Conservation (phyloP, 1,284 basidiomycete species). For the Cutaneotrichosporon cyanovorans region DNA sequence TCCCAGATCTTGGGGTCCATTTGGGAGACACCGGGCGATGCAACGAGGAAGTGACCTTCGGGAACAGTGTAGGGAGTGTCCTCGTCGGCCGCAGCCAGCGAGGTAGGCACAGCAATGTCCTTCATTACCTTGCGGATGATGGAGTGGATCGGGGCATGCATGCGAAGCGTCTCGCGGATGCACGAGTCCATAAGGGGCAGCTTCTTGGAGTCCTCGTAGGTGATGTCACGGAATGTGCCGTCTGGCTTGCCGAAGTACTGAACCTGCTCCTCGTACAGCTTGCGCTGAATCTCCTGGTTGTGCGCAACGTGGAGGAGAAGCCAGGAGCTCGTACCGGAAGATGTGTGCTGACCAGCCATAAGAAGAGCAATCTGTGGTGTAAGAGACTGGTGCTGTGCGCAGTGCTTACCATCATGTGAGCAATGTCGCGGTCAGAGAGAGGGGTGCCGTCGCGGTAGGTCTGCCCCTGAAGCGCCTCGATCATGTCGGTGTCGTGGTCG, state of each 20-base stretch:
- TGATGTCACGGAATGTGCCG: conserved; percentile 69
- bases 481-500: conserved; percentile 82
- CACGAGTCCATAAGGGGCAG: conserved; percentile 80
- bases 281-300: conserved; percentile 67
- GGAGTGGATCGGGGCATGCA: conserved; percentile 83
- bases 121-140: conserved; percentile 74
- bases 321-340: conserved; percentile 87
- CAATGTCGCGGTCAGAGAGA: conserved; percentile 82
- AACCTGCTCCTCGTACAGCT: conserved; percentile 82
- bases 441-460: conserved; percentile 75
- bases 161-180: conserved; percentile 85
- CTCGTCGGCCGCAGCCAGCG: conserved; percentile 70
- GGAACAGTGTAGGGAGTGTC: conserved; percentile 70
- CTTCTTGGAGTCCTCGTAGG: conserved; percentile 77
- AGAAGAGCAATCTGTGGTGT: conserved; percentile 56
- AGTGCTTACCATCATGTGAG: conserved; percentile 39
- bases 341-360: conserved; percentile 98
- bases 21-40: conserved; percentile 81
- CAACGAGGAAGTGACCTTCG: conserved; percentile 83
- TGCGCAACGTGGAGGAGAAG: conserved; percentile 82
- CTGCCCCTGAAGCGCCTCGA: conserved; percentile 76
- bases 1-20: conserved; percentile 81
- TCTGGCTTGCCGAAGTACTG: conserved; percentile 71
- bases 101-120: conserved; percentile 73
- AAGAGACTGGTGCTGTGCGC: too few species aligned